Evolutionary conservation across 2,329 filamentous ascomycete genomes (phyloP).

Genomic region (Cytospora schulzeri): DNA sequence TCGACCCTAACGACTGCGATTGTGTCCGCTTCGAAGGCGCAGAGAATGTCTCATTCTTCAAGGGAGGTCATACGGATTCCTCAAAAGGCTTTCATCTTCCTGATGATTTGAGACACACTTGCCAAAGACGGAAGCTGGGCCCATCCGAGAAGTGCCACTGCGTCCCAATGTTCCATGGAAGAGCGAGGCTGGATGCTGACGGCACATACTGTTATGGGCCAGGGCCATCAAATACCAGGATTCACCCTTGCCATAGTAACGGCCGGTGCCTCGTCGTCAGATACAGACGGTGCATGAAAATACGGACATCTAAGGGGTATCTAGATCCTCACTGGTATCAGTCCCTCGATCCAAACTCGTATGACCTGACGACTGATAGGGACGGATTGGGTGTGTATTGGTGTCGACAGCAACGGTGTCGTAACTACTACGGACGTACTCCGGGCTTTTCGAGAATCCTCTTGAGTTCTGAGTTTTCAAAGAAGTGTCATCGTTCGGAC

Average conservation of each 20-base stretch:
- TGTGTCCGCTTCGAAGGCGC: background rate
- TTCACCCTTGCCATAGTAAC: slow-evolving; percentile 2
- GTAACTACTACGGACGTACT: slow-evolving; percentile 8
- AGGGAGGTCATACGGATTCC: background rate
- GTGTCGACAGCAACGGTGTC: slow-evolving; percentile 2
- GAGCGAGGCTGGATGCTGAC: background rate
- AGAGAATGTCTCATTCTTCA: background rate
- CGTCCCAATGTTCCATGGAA: background rate
- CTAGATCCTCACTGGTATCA: background rate
- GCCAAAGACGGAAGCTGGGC: background rate
- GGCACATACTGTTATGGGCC: background rate
- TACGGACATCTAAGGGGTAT: background rate
- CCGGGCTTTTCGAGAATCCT: slow-evolving; percentile 3
- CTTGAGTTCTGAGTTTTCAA: background rate
- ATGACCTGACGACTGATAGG: background rate
- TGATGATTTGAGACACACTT: background rate
- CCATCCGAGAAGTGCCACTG: background rate
- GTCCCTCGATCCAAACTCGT: background rate
- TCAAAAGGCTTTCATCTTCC: background rate
- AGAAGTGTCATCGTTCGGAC: background rate
- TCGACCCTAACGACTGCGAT: slow-evolving; percentile 20
- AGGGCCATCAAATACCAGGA: background rate
- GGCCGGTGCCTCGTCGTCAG: slow-evolving; percentile 2
- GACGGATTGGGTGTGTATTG: slow-evolving; percentile 9
- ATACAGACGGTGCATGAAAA: background rate